Percentiles rank a stretch among this genome's conserved stretches.
Evolutionary conservation across 139 green algal species (phyloP).

Genomic region (Choricystis sp.): DNA sequence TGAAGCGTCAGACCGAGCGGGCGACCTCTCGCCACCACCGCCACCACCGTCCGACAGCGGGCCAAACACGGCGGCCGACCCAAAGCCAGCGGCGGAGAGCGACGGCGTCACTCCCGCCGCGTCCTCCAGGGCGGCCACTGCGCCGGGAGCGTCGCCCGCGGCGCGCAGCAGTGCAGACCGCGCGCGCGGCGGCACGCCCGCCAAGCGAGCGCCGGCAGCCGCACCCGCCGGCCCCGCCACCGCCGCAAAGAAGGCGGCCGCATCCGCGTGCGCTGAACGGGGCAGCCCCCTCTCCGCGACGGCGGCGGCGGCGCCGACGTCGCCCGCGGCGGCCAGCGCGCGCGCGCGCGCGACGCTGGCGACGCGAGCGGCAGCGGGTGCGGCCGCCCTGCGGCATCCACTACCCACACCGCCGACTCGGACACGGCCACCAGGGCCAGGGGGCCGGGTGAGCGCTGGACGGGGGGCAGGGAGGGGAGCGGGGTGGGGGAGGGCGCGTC

Average conservation of each 20-base stretch:
- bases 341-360: too few species aligned
- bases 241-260: not conserved
- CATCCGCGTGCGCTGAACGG: not conserved
- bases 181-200: not conserved
- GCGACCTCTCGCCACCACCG: too few species aligned
- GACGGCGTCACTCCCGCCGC: too few species aligned
- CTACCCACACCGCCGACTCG: not conserved
- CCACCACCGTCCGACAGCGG: too few species aligned
- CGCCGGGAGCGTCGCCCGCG: too few species aligned
- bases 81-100: too few species aligned
- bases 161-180: not conserved
- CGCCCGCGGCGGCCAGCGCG: not conserved
- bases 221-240: too few species aligned
- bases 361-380: not conserved
- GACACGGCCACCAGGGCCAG: not conserved
- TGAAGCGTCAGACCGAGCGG: too few species aligned
- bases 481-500: too few species aligned
- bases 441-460: too few species aligned
- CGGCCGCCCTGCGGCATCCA: not conserved
- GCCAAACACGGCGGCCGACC: too few species aligned
- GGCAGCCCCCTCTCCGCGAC: not conserved
- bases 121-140: not conserved
- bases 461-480: not conserved
- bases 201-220: not conserved
- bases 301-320: not conserved